A percentile compares a stretch with the other conserved stretches of the same genome.
phyloP scores from a whole-genome alignment of 2,329 filamentous ascomycete genomes.

The Verticillium tricorpus region DNA sequence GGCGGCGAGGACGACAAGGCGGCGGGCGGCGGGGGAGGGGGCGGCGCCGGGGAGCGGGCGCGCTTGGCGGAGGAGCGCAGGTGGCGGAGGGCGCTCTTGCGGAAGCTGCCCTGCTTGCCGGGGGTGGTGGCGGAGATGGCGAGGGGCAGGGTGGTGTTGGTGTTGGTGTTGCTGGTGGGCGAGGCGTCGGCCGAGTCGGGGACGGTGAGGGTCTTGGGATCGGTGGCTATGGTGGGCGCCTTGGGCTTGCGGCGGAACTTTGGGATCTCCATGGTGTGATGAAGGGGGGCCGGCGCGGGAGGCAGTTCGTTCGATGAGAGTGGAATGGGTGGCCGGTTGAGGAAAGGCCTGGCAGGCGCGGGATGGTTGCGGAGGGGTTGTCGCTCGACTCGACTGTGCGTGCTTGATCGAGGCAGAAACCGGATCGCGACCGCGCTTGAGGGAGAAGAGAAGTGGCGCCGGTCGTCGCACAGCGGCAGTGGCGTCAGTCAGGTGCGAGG shows the following conservation, averaged over 20 bases:
- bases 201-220: constrained; percentile 20
- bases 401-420: not conserved
- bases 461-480: too few relatives aligned
- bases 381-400: not conserved
- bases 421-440: not conserved
- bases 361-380: not conserved
- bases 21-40: constrained; percentile 15
- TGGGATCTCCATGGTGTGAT: not conserved
- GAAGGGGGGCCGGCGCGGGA: not conserved
- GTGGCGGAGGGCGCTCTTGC: constrained; percentile 38
- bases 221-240: constrained; percentile 36
- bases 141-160: constrained; percentile 17
- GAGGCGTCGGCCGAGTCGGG: constrained; percentile 18
- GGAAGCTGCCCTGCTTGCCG: constrained; percentile 19
- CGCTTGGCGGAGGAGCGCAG: constrained; percentile 42
- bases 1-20: constrained; percentile 10
- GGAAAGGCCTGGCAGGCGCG: not conserved
- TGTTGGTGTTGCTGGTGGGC: constrained; percentile 20
- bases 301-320: not conserved
- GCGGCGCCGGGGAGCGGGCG: constrained; percentile 35
- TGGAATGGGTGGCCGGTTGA: not conserved
- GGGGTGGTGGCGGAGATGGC: constrained; percentile 4
- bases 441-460: not conserved
- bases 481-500: not conserved
- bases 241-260: constrained; percentile 39